Evolutionary conservation across 768 basidiomycete species (phyloP), one percentile per base, ranked within the genome.

Genomic region (Boletus bicolor): DNA sequence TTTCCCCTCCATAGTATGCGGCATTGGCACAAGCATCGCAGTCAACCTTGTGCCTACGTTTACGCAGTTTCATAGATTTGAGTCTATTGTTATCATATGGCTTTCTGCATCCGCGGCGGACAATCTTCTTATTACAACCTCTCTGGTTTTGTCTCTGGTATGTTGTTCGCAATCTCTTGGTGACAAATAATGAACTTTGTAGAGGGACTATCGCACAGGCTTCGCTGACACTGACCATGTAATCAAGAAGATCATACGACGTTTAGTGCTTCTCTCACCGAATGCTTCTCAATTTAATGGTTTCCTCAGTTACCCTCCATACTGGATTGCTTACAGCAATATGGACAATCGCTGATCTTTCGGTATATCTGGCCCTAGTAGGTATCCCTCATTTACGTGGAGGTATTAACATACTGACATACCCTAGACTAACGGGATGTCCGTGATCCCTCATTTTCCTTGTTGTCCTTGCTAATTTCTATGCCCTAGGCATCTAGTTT

Each of bases 61-160:
- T 48, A 51, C 55, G 1, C 47, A 71, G 36, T 64, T 75, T 48
- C 60, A 67, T 28, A 65, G 53, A 42, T 74, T 75, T 30, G 58
- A 72, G 49, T 54, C 60, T 12, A 52, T 72, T 41, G 69, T 67
- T 43, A 69, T 71, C 35, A 37, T 69, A 9, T 83, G 82, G 81
- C 75, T 83, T 32, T 60, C 74, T 17, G 63, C 76, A 0, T 73
- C 79, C 12, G 76, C 76, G 6, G 65, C 73, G 11, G 74, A 76
- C 11, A 83, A 83, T 61, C 58, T 77, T 8, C 57, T 80, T 10
- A 83, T 84, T 47, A 77, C 82, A 1, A 52, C 64, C 0, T 57
- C 73, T 1, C 70, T 83, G 7, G 75, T 76, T 7, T 60, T 69
- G 46, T 75, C 71, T 37, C 63, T 83, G 66, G 81, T 80, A 56